Conservation (phyloP, 345 rosid species). For the Nephelium lappaceum region DNA sequence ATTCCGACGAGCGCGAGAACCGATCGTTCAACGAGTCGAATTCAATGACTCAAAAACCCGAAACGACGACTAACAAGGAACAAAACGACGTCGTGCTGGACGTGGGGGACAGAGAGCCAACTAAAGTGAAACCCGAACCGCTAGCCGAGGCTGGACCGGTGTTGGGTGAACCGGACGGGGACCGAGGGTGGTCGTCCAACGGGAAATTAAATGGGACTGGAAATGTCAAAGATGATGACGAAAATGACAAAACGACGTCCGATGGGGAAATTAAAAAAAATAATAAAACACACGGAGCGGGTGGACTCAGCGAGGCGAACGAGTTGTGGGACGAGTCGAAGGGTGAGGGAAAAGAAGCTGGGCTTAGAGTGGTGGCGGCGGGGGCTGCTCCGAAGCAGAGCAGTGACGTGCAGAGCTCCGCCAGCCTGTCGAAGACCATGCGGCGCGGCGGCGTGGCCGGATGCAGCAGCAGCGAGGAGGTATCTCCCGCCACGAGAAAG, state of each 20-base stretch:
- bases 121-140: slow-evolving; percentile 32
- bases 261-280: not conserved
- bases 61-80: slow-evolving; percentile 16
- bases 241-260: slow-evolving; percentile 10
- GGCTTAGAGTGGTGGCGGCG: not conserved
- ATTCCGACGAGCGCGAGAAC: slow-evolving; percentile 38
- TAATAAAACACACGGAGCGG: slow-evolving; percentile 17
- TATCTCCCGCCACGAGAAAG: slow-evolving; percentile 53
- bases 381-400: slow-evolving; percentile 29
- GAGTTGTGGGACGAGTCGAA: slow-evolving; percentile 44
- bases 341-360: slow-evolving; percentile 36
- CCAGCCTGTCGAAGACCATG: slow-evolving; percentile 41
- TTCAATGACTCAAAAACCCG: slow-evolving; percentile 50
- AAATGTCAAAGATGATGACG: slow-evolving; percentile 8
- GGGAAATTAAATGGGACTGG: slow-evolving; percentile 24
- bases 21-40: slow-evolving; percentile 60
- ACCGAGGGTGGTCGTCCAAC: slow-evolving; percentile 27
- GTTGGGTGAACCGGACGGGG: slow-evolving; percentile 23
- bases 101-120: slow-evolving; percentile 12
- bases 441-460: slow-evolving; percentile 33
- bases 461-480: slow-evolving; percentile 48
- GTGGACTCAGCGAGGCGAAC: slow-evolving; percentile 36
- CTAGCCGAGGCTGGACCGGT: slow-evolving; percentile 16
- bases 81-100: slow-evolving; percentile 30
- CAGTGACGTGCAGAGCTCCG: slow-evolving; percentile 59